Percentiles rank a stretch among this genome's conserved stretches.
Evolutionary conservation across 2,329 filamentous ascomycete species (phyloP).

Genomic region (Alternaria triticina): DNA sequence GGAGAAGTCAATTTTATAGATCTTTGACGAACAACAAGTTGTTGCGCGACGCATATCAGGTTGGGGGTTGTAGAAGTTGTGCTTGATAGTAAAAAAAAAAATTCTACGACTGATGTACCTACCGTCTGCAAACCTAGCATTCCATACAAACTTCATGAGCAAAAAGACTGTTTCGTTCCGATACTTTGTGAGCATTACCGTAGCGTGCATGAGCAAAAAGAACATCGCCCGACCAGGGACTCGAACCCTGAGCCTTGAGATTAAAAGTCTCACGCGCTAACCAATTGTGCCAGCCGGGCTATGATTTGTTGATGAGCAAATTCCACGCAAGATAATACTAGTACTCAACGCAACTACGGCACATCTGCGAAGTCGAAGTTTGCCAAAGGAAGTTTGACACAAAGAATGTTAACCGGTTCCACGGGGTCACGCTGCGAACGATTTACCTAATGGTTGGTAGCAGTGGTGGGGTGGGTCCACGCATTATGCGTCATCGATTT

Average conservation of each 20-base stretch:
- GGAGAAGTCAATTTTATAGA: neutral
- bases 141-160: neutral
- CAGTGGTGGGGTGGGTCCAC: neutral
- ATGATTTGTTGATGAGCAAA: neutral
- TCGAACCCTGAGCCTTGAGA: constrained; percentile 38
- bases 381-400: neutral
- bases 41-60: neutral
- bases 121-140: neutral
- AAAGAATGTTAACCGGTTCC: neutral
- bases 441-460: neutral
- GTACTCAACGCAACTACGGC: accelerated
- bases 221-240: constrained; percentile 30
- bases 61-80: neutral
- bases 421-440: neutral
- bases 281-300: constrained; percentile 16
- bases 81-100: neutral
- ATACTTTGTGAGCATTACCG: no score
- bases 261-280: constrained; percentile 40
- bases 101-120: neutral
- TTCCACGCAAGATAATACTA: neutral
- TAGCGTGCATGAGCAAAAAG: neutral
- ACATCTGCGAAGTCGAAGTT: neutral
- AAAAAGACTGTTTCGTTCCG: neutral
- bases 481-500: neutral
- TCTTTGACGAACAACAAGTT: neutral